Conservation (phyloP, 148 eudicot species). For the Rhododendron simsii region DNA sequence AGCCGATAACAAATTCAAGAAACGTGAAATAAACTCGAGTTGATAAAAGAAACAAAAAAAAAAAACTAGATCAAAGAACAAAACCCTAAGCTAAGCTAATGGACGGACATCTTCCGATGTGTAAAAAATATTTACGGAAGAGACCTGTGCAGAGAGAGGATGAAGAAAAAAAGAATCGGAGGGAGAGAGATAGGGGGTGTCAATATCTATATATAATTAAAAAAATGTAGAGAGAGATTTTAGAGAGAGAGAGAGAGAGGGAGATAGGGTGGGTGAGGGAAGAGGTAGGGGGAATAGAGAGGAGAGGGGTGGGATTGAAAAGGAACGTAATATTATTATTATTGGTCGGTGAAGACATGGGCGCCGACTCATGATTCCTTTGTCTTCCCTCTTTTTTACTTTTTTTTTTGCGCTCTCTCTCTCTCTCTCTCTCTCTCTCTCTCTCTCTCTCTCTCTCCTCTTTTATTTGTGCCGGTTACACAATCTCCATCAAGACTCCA, state of each 20-base stretch:
- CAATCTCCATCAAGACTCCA: neutral
- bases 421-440: too few relatives aligned
- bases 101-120: slow-evolving; percentile 35
- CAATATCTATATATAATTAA: neutral
- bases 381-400: slow-evolving; percentile 7
- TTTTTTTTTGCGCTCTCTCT: slow-evolving; percentile 1
- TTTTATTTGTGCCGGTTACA: neutral
- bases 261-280: neutral
- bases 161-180: slow-evolving; percentile 13
- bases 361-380: slow-evolving; percentile 48
- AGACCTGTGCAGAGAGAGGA: slow-evolving; percentile 11
- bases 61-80: neutral
- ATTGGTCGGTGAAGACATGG: slow-evolving; percentile 58
- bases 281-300: slow-evolving; percentile 1
- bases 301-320: slow-evolving; percentile 14
- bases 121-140: slow-evolving; percentile 45
- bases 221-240: neutral
- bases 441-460: neutral
- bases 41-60: neutral
- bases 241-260: slow-evolving; percentile 13
- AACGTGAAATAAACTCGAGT: neutral
- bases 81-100: slow-evolving; percentile 7
- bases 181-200: neutral
- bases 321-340: slow-evolving; percentile 19
- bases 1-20: neutral